These are phyloP conservation scores for Fistulifera pelliculosa DNA, from an alignment of 108 stramenopile genomes.

Conservation along the genomic window DNA sequence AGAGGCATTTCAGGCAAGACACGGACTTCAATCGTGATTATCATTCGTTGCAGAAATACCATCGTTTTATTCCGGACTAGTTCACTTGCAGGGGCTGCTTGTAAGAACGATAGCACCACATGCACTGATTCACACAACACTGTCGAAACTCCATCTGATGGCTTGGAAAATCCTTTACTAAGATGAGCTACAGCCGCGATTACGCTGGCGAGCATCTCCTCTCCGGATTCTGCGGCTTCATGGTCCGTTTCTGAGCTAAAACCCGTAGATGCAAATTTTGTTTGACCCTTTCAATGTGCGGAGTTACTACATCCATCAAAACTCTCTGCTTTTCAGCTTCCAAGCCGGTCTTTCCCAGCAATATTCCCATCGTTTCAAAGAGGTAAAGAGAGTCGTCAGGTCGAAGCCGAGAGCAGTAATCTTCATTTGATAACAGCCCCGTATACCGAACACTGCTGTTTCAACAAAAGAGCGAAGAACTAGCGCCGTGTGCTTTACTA, in stretches of 20 bases:
- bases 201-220: conserved; percentile 38
- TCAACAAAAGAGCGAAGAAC: conserved; percentile 53
- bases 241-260: conserved; percentile 10
- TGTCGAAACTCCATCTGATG: conserved; percentile 37
- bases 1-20: conserved; percentile 44
- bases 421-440: conserved; percentile 39
- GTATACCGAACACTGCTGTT: conserved; percentile 56
- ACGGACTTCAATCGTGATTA: conserved; percentile 38
- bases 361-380: conserved; percentile 64
- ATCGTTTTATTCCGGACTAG: conserved; percentile 44
- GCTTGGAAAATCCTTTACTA: conserved; percentile 59
- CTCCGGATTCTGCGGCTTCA: conserved; percentile 31
- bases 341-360: conserved; percentile 61
- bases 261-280: background rate
- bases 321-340: conserved; percentile 38
- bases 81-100: conserved; percentile 29
- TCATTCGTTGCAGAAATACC: conserved; percentile 56
- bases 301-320: conserved; percentile 52
- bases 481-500: conserved; percentile 42
- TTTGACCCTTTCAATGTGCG: conserved; percentile 52
- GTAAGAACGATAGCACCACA: conserved; percentile 31
- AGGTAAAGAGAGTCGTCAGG: conserved; percentile 58
- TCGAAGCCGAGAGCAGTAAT: conserved; percentile 19
- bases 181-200: conserved; percentile 61
- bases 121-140: conserved; percentile 51